Evolutionary conservation across 768 basidiomycete genomes (phyloP).

Genomic region (Lactifluus volemus): DNA sequence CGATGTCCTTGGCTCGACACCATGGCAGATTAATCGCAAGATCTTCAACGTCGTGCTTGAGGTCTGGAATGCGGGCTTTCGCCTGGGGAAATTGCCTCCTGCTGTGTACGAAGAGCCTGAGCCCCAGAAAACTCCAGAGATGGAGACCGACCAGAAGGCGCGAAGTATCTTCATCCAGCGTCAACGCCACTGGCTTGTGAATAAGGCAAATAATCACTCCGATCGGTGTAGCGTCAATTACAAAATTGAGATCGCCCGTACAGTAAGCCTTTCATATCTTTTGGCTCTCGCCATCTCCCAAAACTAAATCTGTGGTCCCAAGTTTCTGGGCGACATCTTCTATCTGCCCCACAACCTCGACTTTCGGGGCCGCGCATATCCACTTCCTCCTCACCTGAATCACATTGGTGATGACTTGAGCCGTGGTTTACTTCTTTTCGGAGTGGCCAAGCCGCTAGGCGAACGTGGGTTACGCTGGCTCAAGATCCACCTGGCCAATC

Average conservation of each 20-base stretch:
- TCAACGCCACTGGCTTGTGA: slow-evolving; percentile 45
- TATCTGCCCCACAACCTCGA: slow-evolving; percentile 96
- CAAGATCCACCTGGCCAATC: slow-evolving; percentile 89
- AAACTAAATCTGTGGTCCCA: slow-evolving; percentile 27
- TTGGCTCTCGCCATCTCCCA: not conserved
- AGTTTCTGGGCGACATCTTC: slow-evolving; percentile 80
- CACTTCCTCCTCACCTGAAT: slow-evolving; percentile 89
- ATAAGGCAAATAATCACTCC: slow-evolving; percentile 76
- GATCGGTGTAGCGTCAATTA: slow-evolving; percentile 92
- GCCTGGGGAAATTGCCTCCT: slow-evolving; percentile 80
- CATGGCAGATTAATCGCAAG: slow-evolving; percentile 80
- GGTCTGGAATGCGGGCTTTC: slow-evolving; percentile 83
- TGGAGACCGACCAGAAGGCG: slow-evolving; percentile 44
- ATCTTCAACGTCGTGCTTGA: slow-evolving; percentile 41
- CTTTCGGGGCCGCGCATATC: slow-evolving; percentile 96
- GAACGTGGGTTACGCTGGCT: slow-evolving; percentile 86
- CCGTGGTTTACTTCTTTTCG: slow-evolving; percentile 81
- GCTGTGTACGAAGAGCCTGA: slow-evolving; percentile 55
- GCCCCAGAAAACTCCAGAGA: slow-evolving; percentile 44
- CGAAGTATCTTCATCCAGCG: slow-evolving; percentile 47
- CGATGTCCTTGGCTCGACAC: slow-evolving; percentile 82
- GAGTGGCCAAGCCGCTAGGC: slow-evolving; percentile 69
- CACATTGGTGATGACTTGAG: slow-evolving; percentile 94
- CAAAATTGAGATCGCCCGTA: slow-evolving; percentile 90
- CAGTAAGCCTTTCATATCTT: slow-evolving; percentile 43